These are phyloP conservation scores for Lecanosticta acicola DNA, from an alignment of 2,329 filamentous ascomycete species.

Conservation along the genomic window DNA sequence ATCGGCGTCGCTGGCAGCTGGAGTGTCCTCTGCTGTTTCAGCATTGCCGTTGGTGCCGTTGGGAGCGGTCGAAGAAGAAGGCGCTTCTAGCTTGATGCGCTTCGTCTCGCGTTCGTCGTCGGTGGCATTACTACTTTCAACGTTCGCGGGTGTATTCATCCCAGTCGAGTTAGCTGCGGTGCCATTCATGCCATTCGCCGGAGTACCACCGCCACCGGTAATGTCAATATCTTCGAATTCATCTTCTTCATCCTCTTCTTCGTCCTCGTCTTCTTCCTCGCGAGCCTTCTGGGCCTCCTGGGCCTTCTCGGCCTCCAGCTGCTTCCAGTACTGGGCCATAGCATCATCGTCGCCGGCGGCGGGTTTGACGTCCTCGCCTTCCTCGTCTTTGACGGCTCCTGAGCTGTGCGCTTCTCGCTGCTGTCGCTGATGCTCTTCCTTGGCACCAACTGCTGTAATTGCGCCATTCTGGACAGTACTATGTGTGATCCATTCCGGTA, in stretches of 20 bases:
- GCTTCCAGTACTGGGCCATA: conserved; percentile 63
- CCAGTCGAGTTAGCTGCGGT: conserved; percentile 26
- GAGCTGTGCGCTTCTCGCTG: conserved; percentile 32
- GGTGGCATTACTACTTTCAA: conserved; percentile 30
- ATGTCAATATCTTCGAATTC: conserved; percentile 54
- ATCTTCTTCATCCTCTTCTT: conserved; percentile 46
- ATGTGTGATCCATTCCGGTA: conserved; percentile 35
- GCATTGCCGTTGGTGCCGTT: conserved; percentile 16
- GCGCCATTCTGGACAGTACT: conserved; percentile 33
- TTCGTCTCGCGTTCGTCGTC: conserved; percentile 51
- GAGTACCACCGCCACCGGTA: conserved; percentile 34
- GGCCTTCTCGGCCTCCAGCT: conserved; percentile 57
- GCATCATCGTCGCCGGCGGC: conserved; percentile 44
- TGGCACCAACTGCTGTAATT: conserved; percentile 42
- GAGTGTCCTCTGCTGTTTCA: conserved; percentile 29
- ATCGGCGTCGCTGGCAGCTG: conserved; percentile 38
- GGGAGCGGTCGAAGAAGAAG: conserved; percentile 32
- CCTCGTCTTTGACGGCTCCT: conserved; percentile 42
- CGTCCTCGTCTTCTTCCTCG: conserved; percentile 48
- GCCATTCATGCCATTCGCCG: conserved; percentile 23
- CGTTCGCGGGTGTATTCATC: conserved; percentile 19
- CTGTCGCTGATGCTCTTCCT: conserved; percentile 36
- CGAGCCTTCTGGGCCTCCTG: conserved; percentile 37
- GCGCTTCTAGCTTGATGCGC: conserved; percentile 55
- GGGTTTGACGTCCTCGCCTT: conserved; percentile 36